Conservation (phyloP, 192 early-diverging fungal genomes). For the Gaertneriomyces sp. region DNA sequence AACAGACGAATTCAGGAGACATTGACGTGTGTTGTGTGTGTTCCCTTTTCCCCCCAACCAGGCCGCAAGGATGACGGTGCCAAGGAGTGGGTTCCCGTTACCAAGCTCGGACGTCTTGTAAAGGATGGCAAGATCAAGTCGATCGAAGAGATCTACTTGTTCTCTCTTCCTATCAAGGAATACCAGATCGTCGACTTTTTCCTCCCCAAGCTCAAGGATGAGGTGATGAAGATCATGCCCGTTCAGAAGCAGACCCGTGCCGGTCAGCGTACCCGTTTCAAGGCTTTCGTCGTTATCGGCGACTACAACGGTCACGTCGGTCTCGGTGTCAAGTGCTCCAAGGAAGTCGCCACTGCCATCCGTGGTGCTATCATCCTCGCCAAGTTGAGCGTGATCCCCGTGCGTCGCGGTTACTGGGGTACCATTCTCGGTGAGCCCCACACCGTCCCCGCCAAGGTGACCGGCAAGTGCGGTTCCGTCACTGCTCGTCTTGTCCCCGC, state of each 20-base stretch:
- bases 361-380: slow-evolving; percentile 98
- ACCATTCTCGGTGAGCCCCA: slow-evolving; percentile 92
- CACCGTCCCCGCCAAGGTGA: slow-evolving; percentile 94
- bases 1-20: not conserved
- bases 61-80: slow-evolving; percentile 83
- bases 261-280: slow-evolving; percentile 99
- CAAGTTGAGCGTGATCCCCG: slow-evolving; percentile 96
- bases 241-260: slow-evolving; percentile 99
- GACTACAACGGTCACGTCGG: slow-evolving; percentile 97
- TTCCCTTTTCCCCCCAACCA: slow-evolving; percentile 38
- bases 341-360: slow-evolving; percentile 98
- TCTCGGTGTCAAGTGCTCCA: slow-evolving; percentile 99
- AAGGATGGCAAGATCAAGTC: slow-evolving; percentile 96
- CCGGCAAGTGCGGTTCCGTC: slow-evolving; percentile 72
- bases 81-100: slow-evolving; percentile 88
- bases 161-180: slow-evolving; percentile 99
- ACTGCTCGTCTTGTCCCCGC: slow-evolving; percentile 92
- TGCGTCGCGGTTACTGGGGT: slow-evolving; percentile 99
- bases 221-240: slow-evolving; percentile 99
- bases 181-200: slow-evolving; percentile 98
- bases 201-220: slow-evolving; percentile 94
- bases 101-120: slow-evolving; percentile 98
- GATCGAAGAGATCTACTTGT: slow-evolving; percentile 97
- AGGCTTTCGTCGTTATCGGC: slow-evolving; percentile 99
- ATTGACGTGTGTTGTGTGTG: slow-evolving; percentile 31